Base-by-base conservation (phyloP, 106 monocot species). In the Dioscorea zingiberensis region DNA sequence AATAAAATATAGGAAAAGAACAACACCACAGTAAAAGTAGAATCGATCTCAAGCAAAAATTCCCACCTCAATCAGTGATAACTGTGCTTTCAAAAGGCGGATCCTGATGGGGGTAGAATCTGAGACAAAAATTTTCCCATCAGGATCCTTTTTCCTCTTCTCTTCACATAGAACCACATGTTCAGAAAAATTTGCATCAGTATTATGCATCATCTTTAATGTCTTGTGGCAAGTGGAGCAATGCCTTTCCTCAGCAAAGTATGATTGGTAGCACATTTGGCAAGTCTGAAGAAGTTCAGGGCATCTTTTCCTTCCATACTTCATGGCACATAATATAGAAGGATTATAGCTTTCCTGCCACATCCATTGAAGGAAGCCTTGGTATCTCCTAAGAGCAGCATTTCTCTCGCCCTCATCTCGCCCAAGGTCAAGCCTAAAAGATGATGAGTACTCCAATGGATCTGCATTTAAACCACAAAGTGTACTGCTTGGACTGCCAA, bases 251-350 rank as follows among this genome's bases (percentile, higher is more conserved):
- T 98, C 84, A 7, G 64, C 47, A 49, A 89, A 76, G 62, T 80
- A 89, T 53, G 76, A 84, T 22, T 71, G 76, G 69, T 80, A 98
- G 68, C 97, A 98, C 44, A 44, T 25, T 14, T 68, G 49, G 60
- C 98, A 98, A 26, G 76, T 74, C 21, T 73, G 57, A 28, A 93
- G 66, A 47, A 93, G 47, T 67, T 89, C 82, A 2, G 72, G 27
- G 59, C 80, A 81, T 70, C 93, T 77, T 58, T 84, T 93, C 76
- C 87, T 88, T 58, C 85, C 93, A 76, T 82, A 89, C 59, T 89
- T 84, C 66, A 76, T 74, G 32, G 89, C 86, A 82, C 80, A 82
- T 58, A 87, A 73, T 22, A 76, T 17, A 56, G 47, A 67, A 68
- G 81, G 64, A 58, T 78, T 78, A 24, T 74, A 84, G 22, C 80